These are phyloP conservation scores for Kandelia obovata DNA, from an alignment of 345 rosid species.

Conservation along the genomic window DNA sequence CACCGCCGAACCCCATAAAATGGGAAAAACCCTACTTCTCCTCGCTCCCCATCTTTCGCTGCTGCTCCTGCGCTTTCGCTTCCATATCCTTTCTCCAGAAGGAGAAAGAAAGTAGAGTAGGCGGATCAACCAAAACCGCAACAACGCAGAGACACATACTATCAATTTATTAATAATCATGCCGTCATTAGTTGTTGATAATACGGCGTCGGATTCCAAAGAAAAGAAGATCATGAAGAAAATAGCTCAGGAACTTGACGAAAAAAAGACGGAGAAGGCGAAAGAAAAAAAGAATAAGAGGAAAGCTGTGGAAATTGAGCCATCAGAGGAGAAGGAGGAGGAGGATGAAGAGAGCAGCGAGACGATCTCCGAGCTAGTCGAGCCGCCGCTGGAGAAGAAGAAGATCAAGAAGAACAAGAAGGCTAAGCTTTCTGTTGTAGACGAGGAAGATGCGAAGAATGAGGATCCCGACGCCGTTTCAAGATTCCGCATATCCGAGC, in stretches of 20 bases:
- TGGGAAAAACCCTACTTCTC: conserved; percentile 29
- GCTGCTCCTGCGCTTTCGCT: conserved; percentile 35
- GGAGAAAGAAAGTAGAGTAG: conserved; percentile 26
- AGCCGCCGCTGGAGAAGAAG: conserved; percentile 34
- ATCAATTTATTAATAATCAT: conserved; percentile 22
- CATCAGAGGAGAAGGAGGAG: background rate
- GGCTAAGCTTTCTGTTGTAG: conserved; percentile 25
- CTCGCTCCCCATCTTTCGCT: conserved; percentile 14
- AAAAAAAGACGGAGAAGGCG: conserved; percentile 9
- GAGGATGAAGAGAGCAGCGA: conserved; percentile 54
- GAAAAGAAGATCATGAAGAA: conserved; percentile 77
- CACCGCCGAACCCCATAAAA: conserved; percentile 23
- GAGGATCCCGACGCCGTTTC: conserved; percentile 68
- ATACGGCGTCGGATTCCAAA: conserved; percentile 20
- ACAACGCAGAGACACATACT: no score
- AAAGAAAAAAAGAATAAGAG: conserved; percentile 55
- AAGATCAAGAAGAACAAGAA: conserved; percentile 50
- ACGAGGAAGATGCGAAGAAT: conserved; percentile 38
- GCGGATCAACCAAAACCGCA: background rate
- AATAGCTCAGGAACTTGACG: conserved; percentile 34
- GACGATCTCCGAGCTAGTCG: conserved; percentile 67
- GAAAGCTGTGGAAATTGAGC: conserved; percentile 42
- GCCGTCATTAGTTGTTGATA: conserved; percentile 51
- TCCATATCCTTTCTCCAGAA: conserved; percentile 23
- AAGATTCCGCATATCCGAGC: conserved; percentile 65